A percentile compares a stretch with the other conserved stretches of the same genome.
phyloP scores from a whole-genome alignment of 345 rosid genomes.

The Brassica rapa region DNA sequence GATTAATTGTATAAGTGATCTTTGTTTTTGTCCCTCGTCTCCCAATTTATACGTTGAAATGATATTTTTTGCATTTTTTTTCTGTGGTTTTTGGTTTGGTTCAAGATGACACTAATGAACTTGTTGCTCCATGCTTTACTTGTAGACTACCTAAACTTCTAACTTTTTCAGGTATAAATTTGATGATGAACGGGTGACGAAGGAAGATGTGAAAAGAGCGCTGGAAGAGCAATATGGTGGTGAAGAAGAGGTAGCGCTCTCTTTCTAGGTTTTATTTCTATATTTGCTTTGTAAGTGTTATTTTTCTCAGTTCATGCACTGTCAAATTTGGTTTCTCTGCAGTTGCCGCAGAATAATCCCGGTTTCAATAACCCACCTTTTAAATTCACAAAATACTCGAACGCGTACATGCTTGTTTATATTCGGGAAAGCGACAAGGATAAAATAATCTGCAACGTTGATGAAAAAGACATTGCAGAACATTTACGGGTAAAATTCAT shows the following conservation, averaged over 20 bases:
- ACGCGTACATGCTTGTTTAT: slow-evolving; percentile 98
- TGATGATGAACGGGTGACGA: slow-evolving; percentile 98
- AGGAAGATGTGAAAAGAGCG: slow-evolving; percentile 88
- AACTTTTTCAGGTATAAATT: slow-evolving; percentile 71
- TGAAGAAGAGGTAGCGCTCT: slow-evolving; percentile 87
- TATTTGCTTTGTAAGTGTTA: slow-evolving; percentile 14
- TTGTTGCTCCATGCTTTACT: slow-evolving; percentile 2
- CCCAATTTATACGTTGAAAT: background rate
- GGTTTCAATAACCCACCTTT: slow-evolving; percentile 91
- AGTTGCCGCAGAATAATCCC: slow-evolving; percentile 94
- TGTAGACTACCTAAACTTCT: slow-evolving; percentile 18
- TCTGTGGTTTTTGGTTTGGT: slow-evolving; percentile 17
- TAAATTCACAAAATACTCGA: slow-evolving; percentile 94
- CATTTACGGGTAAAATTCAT: slow-evolving; percentile 75
- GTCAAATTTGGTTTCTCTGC: slow-evolving; percentile 26
- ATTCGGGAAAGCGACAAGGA: slow-evolving; percentile 94
- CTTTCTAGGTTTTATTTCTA: slow-evolving; percentile 11
- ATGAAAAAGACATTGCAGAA: slow-evolving; percentile 98
- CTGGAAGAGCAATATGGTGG: slow-evolving; percentile 99
- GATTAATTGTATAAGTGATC: slow-evolving; percentile 16
- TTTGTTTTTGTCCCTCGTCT: slow-evolving; percentile 6
- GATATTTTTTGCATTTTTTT: background rate
- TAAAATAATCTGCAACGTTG: slow-evolving; percentile 90
- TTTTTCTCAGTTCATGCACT: slow-evolving; percentile 21
- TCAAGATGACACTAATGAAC: slow-evolving; percentile 13